Percentiles rank a stretch among this genome's conserved stretches.
These are phyloP conservation scores for Sclerotinia minor DNA, from an alignment of 2,329 filamentous ascomycete genomes.

Conservation along the genomic window DNA sequence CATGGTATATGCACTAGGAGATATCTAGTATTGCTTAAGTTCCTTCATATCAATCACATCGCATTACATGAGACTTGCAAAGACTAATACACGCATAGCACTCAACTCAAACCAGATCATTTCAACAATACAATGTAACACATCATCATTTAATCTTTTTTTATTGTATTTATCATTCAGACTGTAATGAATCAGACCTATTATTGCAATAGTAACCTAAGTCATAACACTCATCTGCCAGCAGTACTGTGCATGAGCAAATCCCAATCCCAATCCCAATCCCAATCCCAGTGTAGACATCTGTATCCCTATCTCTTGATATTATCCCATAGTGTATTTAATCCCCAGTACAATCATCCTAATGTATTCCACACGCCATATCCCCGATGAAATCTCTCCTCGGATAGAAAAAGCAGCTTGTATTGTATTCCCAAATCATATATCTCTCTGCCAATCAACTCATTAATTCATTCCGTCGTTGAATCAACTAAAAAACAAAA, in stretches of 20 bases:
- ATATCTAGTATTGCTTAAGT: no score
- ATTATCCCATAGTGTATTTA: background rate
- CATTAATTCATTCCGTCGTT: background rate
- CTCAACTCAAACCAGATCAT: background rate
- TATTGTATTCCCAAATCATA: background rate
- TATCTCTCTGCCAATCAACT: background rate
- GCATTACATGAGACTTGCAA: no score
- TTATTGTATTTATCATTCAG: background rate
- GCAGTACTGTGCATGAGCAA: background rate
- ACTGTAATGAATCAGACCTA: background rate
- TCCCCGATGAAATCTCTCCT: background rate
- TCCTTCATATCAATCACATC: no score
- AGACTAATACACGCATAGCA: background rate
- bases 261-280: background rate
- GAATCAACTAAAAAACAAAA: background rate
- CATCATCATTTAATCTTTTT: background rate
- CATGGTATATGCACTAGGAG: no score
- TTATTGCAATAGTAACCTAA: background rate
- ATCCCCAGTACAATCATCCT: background rate
- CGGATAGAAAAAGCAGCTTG: background rate
- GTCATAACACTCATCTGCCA: slow-evolving; percentile 3
- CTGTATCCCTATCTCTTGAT: background rate
- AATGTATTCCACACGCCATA: background rate
- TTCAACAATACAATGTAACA: background rate
- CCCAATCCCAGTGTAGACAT: background rate